These are phyloP conservation scores for Diaporthe vaccinii DNA, from an alignment of 2,329 filamentous ascomycete genomes.

Conservation along the genomic window DNA sequence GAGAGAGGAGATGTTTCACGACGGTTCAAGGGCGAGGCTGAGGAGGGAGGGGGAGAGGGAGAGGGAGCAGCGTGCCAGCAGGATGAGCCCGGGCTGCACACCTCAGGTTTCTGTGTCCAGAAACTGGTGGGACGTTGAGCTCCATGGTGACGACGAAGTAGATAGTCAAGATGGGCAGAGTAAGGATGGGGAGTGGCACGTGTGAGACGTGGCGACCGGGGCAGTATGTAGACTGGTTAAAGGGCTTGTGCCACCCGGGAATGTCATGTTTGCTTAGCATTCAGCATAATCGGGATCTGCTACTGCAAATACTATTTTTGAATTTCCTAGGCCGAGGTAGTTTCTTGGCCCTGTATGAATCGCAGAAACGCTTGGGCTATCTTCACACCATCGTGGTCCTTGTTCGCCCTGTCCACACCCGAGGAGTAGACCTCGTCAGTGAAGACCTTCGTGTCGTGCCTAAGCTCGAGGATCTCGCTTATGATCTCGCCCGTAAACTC, in stretches of 20 bases:
- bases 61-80: constrained; percentile 43
- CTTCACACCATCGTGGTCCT: constrained; percentile 83
- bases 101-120: constrained; percentile 13
- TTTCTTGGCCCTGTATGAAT: constrained; percentile 71
- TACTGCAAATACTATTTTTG: neutral
- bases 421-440: constrained; percentile 77
- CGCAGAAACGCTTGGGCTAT: constrained; percentile 81
- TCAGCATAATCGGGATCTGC: neutral
- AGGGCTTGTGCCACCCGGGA: neutral
- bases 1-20: constrained; percentile 65
- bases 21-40: constrained; percentile 61
- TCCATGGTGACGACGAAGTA: constrained; percentile 43
- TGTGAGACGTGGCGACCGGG: neutral
- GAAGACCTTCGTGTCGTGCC: constrained; percentile 78
- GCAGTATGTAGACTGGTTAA: neutral
- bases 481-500: constrained; percentile 84
- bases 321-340: constrained; percentile 3
- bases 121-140: constrained; percentile 56
- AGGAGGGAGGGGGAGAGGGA: constrained; percentile 61
- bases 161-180: constrained; percentile 1
- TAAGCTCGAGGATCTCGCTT: constrained; percentile 73
- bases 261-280: neutral
- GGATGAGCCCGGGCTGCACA: constrained; percentile 45
- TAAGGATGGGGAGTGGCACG: neutral
- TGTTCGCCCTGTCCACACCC: constrained; percentile 74